Conservation (phyloP, 257 asterid species). For the Solanum chilense region DNA sequence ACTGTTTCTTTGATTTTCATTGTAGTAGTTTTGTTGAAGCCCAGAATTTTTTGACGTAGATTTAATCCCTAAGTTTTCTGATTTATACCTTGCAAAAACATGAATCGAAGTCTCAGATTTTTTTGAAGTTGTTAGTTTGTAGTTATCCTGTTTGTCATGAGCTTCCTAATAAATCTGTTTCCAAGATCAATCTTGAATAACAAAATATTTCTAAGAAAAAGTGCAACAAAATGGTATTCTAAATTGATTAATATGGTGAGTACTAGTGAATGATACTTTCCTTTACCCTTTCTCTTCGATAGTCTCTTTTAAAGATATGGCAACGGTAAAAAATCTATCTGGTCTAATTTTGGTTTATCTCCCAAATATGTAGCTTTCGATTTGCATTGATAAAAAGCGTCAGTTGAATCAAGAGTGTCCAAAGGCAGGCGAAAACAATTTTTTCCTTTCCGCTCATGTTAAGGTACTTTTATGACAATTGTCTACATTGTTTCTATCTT, state of each 20-base stretch:
- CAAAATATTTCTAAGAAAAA: not conserved
- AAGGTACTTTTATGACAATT: conserved; percentile 16
- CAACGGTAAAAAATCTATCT: not conserved
- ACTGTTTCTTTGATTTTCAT: not conserved
- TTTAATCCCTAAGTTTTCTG: not conserved
- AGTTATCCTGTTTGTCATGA: not conserved
- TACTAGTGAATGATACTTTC: not conserved
- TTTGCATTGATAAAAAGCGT: conserved; percentile 58
- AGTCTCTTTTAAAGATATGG: not conserved
- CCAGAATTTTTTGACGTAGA: not conserved
- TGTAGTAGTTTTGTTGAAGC: not conserved
- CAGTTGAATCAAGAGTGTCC: conserved; percentile 29
- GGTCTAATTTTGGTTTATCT: not conserved
- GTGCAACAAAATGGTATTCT: not conserved
- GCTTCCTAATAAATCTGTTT: not conserved
- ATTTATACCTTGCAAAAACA: not conserved
- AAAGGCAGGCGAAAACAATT: conserved; percentile 17
- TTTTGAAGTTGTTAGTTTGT: not conserved
- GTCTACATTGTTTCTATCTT: conserved; percentile 7
- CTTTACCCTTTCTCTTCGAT: not conserved
- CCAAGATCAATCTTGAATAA: not conserved
- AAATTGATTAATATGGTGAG: not conserved
- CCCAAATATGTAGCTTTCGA: conserved; percentile 48
- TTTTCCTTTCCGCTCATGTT: conserved; percentile 17
- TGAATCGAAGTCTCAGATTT: not conserved